A percentile compares a stretch with the other conserved stretches of the same genome.
Evolutionary conservation across 1,284 basidiomycete genomes (phyloP).

Genomic region (Trametes hirsuta): DNA sequence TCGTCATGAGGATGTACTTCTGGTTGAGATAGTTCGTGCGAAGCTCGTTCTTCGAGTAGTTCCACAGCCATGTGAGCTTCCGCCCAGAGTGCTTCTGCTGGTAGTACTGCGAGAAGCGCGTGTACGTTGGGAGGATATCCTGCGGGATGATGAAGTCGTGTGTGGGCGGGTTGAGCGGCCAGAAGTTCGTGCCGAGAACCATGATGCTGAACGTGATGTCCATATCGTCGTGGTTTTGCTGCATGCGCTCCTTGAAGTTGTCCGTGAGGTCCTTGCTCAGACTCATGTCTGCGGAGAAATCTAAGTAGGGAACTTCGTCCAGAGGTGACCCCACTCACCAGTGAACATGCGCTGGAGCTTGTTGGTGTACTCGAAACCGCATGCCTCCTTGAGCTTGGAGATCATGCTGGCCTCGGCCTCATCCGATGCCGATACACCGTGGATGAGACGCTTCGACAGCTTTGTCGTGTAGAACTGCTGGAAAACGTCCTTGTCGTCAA

Average conservation of each 20-base stretch:
- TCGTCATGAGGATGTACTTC: conserved; percentile 96
- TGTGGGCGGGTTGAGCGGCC: conserved; percentile 86
- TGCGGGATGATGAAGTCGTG: conserved; percentile 91
- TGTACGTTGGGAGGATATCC: conserved; percentile 87
- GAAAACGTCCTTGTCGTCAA: conserved; percentile 99
- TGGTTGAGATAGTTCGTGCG: conserved; percentile 91
- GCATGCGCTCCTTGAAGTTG: conserved; percentile 94
- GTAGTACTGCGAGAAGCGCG: conserved; percentile 94
- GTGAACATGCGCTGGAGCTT: conserved; percentile 99
- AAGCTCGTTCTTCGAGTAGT: conserved; percentile 95
- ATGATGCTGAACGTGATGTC: conserved; percentile 93
- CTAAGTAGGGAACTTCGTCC: conserved; percentile 4
- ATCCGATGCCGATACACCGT: conserved; percentile 92
- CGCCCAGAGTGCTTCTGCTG: conserved; percentile 93
- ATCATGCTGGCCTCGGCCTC: conserved; percentile 99
- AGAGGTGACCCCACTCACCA: conserved; percentile 50
- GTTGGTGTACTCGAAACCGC: conserved; percentile 98
- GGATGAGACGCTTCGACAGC: conserved; percentile 93
- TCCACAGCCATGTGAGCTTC: conserved; percentile 98
- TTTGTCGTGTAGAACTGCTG: conserved; percentile 99
- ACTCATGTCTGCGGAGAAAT: conserved; percentile 75
- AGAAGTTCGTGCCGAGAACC: conserved; percentile 95
- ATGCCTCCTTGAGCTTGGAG: conserved; percentile 96
- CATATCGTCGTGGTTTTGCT: conserved; percentile 81
- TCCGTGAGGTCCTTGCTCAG: conserved; percentile 96